Conservation (phyloP, 176 grass and related monocot species). For the Tillandsia leiboldiana region DNA sequence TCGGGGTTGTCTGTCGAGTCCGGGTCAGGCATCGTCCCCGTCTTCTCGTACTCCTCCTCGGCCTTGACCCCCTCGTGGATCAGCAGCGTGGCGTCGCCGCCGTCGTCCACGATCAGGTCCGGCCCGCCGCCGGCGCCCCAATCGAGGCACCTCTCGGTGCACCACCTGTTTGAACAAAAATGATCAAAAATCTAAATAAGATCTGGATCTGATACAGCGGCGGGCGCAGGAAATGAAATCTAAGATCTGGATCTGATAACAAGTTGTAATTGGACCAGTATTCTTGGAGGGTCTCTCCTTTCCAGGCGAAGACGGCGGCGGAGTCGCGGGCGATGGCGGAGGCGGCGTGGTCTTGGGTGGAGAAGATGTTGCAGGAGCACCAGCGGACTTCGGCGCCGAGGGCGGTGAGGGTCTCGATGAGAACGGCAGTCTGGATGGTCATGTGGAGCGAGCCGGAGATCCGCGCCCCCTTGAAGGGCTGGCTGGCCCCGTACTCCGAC, state of each 20-base stretch:
- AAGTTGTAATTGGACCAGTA: background rate
- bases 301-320: conserved; percentile 84
- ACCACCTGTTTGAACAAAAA: conserved; percentile 41
- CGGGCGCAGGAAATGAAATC: too few relatives aligned
- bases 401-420: conserved; percentile 92
- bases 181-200: too few relatives aligned
- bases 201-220: too few relatives aligned
- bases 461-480: conserved; percentile 63
- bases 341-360: conserved; percentile 91
- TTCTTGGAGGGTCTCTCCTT: conserved; percentile 62
- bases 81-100: conserved; percentile 77
- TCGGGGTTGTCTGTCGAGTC: conserved; percentile 79
- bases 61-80: conserved; percentile 92
- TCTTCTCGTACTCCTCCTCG: conserved; percentile 84
- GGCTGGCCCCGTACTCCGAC: conserved; percentile 57
- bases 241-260: too few relatives aligned
- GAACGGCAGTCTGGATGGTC: conserved; percentile 95
- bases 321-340: conserved; percentile 90
- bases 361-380: conserved; percentile 96
- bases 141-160: conserved; percentile 92
- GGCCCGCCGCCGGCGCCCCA: conserved; percentile 66
- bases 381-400: conserved; percentile 73
- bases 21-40: conserved; percentile 62
- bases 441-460: conserved; percentile 98
- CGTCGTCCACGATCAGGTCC: conserved; percentile 93